phyloP scores from a whole-genome alignment of 1,284 basidiomycete genomes.

The Coniophora puteana region DNA sequence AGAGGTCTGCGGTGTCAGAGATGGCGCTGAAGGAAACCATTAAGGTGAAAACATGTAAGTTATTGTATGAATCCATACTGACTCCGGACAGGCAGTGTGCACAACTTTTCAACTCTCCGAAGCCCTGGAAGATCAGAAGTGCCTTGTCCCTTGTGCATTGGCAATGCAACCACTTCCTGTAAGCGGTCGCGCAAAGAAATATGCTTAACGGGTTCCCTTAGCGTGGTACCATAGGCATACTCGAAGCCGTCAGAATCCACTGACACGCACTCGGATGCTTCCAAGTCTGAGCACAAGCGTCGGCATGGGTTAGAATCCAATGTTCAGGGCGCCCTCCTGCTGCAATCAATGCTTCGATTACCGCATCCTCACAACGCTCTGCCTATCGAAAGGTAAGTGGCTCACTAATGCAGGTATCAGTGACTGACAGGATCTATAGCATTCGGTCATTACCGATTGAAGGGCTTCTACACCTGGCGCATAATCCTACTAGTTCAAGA shows the following conservation, averaged over 20 bases:
- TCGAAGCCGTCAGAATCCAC: too few relatives aligned
- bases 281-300: not conserved
- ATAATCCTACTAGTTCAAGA: conserved; percentile 73
- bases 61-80: not conserved
- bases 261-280: too few relatives aligned
- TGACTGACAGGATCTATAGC: conserved; percentile 33
- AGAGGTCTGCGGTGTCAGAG: conserved; percentile 53
- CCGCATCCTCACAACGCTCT: conserved; percentile 59
- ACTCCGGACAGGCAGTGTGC: conserved; percentile 46
- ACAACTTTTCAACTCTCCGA: conserved; percentile 56
- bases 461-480: conserved; percentile 64
- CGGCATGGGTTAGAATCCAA: conserved; percentile 47
- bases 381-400: conserved; percentile 63
- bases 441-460: conserved; percentile 56
- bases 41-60: conserved; percentile 38
- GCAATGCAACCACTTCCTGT: conserved; percentile 54
- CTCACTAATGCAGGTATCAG: conserved; percentile 4
- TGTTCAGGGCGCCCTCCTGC: conserved; percentile 81
- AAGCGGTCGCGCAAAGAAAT: too few relatives aligned
- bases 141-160: conserved; percentile 65
- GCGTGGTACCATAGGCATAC: too few relatives aligned
- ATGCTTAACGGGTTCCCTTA: conserved; percentile 7
- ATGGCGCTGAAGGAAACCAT: conserved; percentile 39
- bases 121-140: conserved; percentile 38
- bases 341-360: conserved; percentile 78